Percentiles rank a stretch among this genome's conserved stretches.
Evolutionary conservation across 331 rosid species (phyloP).

Genomic region (Acacia concinna): DNA sequence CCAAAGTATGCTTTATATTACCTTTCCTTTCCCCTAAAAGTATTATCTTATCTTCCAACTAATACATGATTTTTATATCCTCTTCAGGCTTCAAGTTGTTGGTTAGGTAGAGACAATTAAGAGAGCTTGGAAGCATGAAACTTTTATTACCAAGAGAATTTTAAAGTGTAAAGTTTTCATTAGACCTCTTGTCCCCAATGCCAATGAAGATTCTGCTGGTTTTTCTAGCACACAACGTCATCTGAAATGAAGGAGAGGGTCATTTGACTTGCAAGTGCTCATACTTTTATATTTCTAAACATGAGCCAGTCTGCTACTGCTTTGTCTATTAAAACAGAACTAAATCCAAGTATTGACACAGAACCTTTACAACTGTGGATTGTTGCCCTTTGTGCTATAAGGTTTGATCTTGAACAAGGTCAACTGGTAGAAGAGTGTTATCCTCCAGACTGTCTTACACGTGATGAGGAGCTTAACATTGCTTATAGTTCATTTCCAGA

Average conservation of each 20-base stretch:
- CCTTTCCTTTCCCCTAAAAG: not conserved
- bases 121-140: slow-evolving; percentile 11
- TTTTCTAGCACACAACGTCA: slow-evolving; percentile 40
- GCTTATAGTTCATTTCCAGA: slow-evolving; percentile 85
- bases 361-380: slow-evolving; percentile 71
- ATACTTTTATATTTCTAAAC: slow-evolving; percentile 38
- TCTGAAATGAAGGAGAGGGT: slow-evolving; percentile 35
- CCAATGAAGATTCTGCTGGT: slow-evolving; percentile 39
- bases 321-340: slow-evolving; percentile 66
- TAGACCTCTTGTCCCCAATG: slow-evolving; percentile 37
- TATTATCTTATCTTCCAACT: slow-evolving; percentile 9
- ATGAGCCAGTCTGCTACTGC: slow-evolving; percentile 85
- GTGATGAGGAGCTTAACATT: slow-evolving; percentile 79
- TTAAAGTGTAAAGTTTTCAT: slow-evolving; percentile 19
- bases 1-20: not conserved
- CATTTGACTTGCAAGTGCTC: slow-evolving; percentile 33
- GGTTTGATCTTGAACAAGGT: slow-evolving; percentile 93
- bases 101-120: slow-evolving; percentile 25
- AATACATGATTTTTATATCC: slow-evolving; percentile 29
- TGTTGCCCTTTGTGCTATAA: slow-evolving; percentile 74
- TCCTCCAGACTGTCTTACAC: slow-evolving; percentile 71
- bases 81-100: slow-evolving; percentile 37
- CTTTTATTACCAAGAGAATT: not conserved
- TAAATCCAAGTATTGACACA: slow-evolving; percentile 63
- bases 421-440: slow-evolving; percentile 89